Evolutionary conservation across 2,329 filamentous ascomycete genomes (phyloP).

Genomic region (Alternaria ethzedia): DNA sequence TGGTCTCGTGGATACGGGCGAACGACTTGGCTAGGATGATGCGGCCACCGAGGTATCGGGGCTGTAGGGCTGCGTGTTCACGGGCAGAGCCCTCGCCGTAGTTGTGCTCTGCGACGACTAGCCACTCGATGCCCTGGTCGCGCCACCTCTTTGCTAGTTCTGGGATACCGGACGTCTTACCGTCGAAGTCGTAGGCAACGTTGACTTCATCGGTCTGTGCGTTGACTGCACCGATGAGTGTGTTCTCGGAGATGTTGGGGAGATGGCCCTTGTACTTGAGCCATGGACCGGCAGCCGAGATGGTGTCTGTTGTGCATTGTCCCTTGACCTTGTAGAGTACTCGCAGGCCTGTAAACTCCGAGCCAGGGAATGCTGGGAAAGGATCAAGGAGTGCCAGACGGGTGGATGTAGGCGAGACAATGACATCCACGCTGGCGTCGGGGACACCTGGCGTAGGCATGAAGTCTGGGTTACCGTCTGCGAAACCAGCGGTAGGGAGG

Average conservation of each 20-base stretch:
- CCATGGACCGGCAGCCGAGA: constrained; percentile 95
- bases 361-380: constrained; percentile 80
- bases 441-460: constrained; percentile 74
- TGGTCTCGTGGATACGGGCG: constrained; percentile 92
- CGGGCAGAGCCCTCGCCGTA: constrained; percentile 90
- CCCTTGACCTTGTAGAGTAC: constrained; percentile 96
- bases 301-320: constrained; percentile 98
- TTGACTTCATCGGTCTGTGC: constrained; percentile 93
- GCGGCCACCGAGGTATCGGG: constrained; percentile 84
- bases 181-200: constrained; percentile 85
- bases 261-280: constrained; percentile 99
- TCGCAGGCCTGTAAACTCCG: constrained; percentile 76
- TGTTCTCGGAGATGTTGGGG: constrained; percentile 97
- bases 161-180: constrained; percentile 77
- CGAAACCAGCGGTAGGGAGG: constrained; percentile 76
- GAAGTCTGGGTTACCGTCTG: constrained; percentile 76
- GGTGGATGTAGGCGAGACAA: constrained; percentile 84
- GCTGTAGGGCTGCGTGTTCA: constrained; percentile 89
- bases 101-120: constrained; percentile 97
- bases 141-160: constrained; percentile 88
- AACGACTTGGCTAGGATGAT: constrained; percentile 87
- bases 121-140: constrained; percentile 75
- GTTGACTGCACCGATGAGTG: constrained; percentile 92
- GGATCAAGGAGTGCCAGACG: constrained; percentile 91
- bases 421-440: constrained; percentile 72